A percentile compares a stretch with the other conserved stretches of the same genome.
phyloP scores from a whole-genome alignment of 139 green algal species.

The Chlamydomonas sp. region DNA sequence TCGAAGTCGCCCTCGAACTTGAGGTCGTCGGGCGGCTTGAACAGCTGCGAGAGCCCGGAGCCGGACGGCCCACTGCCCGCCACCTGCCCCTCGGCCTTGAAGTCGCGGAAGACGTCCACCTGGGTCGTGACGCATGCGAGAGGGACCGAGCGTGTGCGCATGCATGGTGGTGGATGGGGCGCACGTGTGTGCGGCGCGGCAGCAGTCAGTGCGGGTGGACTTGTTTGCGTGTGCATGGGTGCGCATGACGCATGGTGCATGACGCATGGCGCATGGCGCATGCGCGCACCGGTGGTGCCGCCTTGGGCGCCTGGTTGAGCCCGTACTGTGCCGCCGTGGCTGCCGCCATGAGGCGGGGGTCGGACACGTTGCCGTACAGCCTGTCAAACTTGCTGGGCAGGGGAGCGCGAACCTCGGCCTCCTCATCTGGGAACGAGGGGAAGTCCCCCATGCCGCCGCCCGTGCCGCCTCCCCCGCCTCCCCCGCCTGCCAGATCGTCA shows the following conservation, averaged over 20 bases:
- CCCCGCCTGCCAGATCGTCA: too few species aligned
- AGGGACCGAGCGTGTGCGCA: neutral
- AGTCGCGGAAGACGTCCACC: constrained; percentile 58
- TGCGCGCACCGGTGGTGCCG: too few species aligned
- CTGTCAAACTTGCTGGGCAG: constrained; percentile 44
- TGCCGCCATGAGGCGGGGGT: constrained; percentile 4
- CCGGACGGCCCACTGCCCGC: neutral
- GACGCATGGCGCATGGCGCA: too few species aligned
- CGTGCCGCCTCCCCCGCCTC: too few species aligned
- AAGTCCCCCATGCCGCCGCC: neutral
- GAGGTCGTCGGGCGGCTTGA: constrained; percentile 55
- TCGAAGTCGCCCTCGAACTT: constrained; percentile 56
- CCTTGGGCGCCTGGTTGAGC: too few species aligned
- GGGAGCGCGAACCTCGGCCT: constrained; percentile 42
- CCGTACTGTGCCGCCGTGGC: too few species aligned
- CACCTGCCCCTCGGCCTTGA: constrained; percentile 23
- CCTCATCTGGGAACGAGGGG: neutral
- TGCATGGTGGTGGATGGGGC: neutral
- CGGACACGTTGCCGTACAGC: constrained; percentile 54
- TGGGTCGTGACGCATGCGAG: neutral
- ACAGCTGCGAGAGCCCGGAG: constrained; percentile 48
- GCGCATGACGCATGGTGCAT: too few species aligned
- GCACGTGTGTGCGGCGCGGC: neutral
- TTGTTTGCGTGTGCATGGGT: too few species aligned
- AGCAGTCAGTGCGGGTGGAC: neutral